Conservation (phyloP, 129 eudicot species). For the Oenanthe sinensis region DNA sequence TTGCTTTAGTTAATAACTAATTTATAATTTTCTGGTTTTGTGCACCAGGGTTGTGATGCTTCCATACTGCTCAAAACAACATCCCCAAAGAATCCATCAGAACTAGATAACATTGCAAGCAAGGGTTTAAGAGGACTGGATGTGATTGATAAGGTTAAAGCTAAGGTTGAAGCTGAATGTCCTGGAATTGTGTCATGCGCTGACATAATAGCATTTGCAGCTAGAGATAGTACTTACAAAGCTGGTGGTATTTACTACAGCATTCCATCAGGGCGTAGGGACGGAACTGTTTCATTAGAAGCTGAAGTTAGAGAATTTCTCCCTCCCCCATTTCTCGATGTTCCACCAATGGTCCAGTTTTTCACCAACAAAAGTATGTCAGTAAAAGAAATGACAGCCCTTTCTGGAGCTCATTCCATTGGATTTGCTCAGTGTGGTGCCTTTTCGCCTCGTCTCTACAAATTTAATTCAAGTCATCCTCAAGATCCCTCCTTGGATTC, state of each 20-base stretch:
- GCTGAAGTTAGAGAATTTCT: conserved; percentile 17
- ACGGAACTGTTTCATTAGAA: conserved; percentile 29
- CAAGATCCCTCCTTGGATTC: conserved; percentile 35
- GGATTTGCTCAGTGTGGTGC: conserved; percentile 28
- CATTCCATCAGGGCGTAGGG: conserved; percentile 41
- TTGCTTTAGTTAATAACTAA: neutral
- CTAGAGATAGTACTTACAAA: conserved; percentile 29
- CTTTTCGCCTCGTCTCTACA: conserved; percentile 19
- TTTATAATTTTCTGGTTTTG: neutral
- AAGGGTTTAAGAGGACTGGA: conserved; percentile 36
- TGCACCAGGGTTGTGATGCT: conserved; percentile 48
- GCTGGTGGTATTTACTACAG: conserved; percentile 33
- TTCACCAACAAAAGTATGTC: conserved; percentile 35
- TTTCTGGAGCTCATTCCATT: conserved; percentile 51
- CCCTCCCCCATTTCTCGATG: conserved; percentile 13
- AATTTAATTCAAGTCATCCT: conserved; percentile 19
- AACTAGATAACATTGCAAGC: conserved; percentile 23
- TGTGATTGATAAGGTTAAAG: conserved; percentile 41
- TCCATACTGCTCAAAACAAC: conserved; percentile 34
- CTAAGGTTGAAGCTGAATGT: conserved; percentile 36
- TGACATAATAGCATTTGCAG: conserved; percentile 44
- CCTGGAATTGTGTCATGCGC: conserved; percentile 52
- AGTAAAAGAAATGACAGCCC: conserved; percentile 30
- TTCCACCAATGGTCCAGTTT: neutral
- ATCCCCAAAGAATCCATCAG: conserved; percentile 15